A percentile compares a stretch with the other conserved stretches of the same genome.
These are phyloP conservation scores for Cryoendolithus antarcticus DNA, from an alignment of 2,329 filamentous ascomycete species.

Conservation along the genomic window DNA sequence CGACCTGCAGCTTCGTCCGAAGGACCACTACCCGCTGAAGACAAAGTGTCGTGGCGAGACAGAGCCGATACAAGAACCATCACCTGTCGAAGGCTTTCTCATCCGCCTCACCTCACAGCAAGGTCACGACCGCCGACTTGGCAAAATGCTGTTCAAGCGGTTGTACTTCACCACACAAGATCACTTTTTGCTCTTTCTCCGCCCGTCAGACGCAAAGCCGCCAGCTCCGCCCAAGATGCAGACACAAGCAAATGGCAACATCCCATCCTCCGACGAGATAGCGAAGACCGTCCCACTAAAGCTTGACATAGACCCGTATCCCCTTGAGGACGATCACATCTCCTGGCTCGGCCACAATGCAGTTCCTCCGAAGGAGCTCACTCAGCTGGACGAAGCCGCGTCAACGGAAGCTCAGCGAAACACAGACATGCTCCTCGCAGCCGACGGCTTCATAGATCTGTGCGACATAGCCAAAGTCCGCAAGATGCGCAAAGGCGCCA, in stretches of 20 bases:
- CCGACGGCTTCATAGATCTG: conserved; percentile 55
- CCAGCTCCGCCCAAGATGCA: conserved; percentile 47
- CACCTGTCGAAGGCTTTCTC: conserved; percentile 54
- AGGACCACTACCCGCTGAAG: conserved; percentile 50
- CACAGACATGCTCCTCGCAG: conserved; percentile 42
- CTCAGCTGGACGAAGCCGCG: conserved; percentile 44
- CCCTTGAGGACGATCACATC: conserved; percentile 39
- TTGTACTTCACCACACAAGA: conserved; percentile 55
- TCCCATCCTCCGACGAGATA: conserved; percentile 45
- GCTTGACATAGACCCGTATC: conserved; percentile 51
- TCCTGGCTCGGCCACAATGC: conserved; percentile 41
- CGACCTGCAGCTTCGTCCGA: conserved; percentile 53
- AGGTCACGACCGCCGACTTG: conserved; percentile 45
- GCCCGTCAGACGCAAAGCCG: conserved; percentile 43
- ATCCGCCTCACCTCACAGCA: conserved; percentile 52
- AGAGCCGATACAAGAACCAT: conserved; percentile 44
- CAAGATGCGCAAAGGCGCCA: conserved; percentile 38
- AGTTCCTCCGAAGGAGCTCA: conserved; percentile 4
- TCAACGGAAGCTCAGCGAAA: conserved; percentile 47
- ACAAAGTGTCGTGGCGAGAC: conserved; percentile 32
- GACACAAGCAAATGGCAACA: conserved; percentile 27
- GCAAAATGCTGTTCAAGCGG: conserved; percentile 51
- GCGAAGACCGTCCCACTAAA: conserved; percentile 45
- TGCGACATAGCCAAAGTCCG: conserved; percentile 45
- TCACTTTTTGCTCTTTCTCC: conserved; percentile 50